A percentile compares a stretch with the other conserved stretches of the same genome.
These are phyloP conservation scores for Simplicillium aogashimaense DNA, from an alignment of 2,329 filamentous ascomycete genomes.

Conservation along the genomic window DNA sequence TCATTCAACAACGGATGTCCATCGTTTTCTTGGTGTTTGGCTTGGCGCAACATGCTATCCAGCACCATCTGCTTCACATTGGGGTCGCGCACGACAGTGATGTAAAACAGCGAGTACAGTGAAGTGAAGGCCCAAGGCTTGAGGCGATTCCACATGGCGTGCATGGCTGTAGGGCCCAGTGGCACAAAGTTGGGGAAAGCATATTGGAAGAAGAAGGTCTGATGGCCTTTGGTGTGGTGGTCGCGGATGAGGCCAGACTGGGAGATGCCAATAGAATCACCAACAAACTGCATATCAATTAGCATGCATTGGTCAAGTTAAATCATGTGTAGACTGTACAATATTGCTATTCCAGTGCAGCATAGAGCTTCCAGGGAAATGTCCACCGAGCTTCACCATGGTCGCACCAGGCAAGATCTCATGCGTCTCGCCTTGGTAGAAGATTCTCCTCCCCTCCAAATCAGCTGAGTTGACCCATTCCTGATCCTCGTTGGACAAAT, in stretches of 20 bases:
- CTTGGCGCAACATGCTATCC: slow-evolving; percentile 4
- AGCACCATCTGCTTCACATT: slow-evolving; percentile 4
- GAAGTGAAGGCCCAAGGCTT: slow-evolving; percentile 1
- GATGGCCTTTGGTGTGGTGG: slow-evolving; percentile 2
- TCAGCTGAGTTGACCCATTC: slow-evolving; percentile 48
- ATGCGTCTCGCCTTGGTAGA: slow-evolving; percentile 34
- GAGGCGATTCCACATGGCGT: slow-evolving; percentile 4
- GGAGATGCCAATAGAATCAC: slow-evolving; percentile 6
- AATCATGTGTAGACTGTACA: not conserved
- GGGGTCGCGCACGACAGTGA: slow-evolving; percentile 3
- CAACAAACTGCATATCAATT: slow-evolving; percentile 4
- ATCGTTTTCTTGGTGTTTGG: slow-evolving; percentile 4
- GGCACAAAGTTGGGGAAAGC: slow-evolving; percentile 6
- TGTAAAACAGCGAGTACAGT: slow-evolving; percentile 4
- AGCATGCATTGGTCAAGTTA: not conserved
- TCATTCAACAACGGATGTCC: slow-evolving; percentile 1
- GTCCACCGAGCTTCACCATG: slow-evolving; percentile 63
- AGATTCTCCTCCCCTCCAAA: slow-evolving; percentile 24
- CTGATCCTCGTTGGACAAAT: slow-evolving; percentile 54
- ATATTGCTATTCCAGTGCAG: slow-evolving; percentile 51
- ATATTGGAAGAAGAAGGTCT: slow-evolving; percentile 6
- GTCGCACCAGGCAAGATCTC: slow-evolving; percentile 36
- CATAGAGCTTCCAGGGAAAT: slow-evolving; percentile 68
- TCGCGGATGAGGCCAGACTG: slow-evolving; percentile 5
- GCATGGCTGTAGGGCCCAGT: slow-evolving; percentile 4